Percentiles rank a stretch among this genome's conserved stretches.
Conservation (phyloP, 2,329 filamentous ascomycete species). For the Penicillium fuscoglaucum region DNA sequence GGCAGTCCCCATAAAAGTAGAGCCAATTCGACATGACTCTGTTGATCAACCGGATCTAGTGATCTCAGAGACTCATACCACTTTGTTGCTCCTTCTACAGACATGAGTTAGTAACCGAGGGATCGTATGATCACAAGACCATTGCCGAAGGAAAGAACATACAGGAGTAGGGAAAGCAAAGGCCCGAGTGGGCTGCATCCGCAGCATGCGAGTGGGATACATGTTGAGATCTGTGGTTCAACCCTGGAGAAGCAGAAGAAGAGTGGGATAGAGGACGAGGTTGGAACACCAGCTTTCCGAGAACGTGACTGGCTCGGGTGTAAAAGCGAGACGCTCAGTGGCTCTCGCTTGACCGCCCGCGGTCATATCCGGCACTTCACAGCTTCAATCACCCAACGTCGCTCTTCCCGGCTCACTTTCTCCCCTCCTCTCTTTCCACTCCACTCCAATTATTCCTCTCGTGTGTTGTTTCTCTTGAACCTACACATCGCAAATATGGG, state of each 20-base stretch:
- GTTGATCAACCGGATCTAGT: conserved; percentile 7
- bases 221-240: conserved; percentile 49
- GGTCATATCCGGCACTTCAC: conserved; percentile 39
- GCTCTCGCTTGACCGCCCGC: conserved; percentile 42
- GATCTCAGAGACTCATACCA: conserved; percentile 49
- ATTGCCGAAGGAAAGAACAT: conserved; percentile 40
- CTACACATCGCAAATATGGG: conserved; percentile 69
- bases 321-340: conserved; percentile 36
- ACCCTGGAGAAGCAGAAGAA: conserved; percentile 13
- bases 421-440: conserved; percentile 24
- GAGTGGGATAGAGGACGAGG: conserved; percentile 24
- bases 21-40: conserved; percentile 1
- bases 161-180: conserved; percentile 67
- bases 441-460: conserved; percentile 18
- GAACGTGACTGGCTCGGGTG: conserved; percentile 36
- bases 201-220: conserved; percentile 65
- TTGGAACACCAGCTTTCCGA: conserved; percentile 22
- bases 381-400: conserved; percentile 39
- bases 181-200: conserved; percentile 56
- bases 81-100: conserved; percentile 63
- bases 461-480: conserved; percentile 21
- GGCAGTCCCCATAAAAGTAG: background rate
- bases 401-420: conserved; percentile 28
- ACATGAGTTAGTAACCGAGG: conserved; percentile 42
- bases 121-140: conserved; percentile 20